Evolutionary conservation across 2,329 filamentous ascomycete species (phyloP).

Genomic region (Didymosphaeria variabile): DNA sequence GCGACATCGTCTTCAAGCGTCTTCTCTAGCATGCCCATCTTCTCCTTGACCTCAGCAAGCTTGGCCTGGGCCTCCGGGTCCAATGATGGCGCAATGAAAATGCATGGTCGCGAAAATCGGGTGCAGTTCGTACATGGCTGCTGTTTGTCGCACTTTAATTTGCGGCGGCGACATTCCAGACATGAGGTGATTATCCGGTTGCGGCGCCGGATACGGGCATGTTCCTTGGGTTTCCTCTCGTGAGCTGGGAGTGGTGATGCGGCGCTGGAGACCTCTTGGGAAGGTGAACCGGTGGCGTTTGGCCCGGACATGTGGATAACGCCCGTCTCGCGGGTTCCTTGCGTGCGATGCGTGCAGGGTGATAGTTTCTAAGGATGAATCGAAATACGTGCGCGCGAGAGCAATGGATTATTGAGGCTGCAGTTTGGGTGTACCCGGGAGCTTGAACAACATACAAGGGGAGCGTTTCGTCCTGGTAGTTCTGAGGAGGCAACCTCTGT

Average conservation of each 20-base stretch:
- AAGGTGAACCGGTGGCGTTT: slow-evolving; percentile 21
- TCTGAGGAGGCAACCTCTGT: neutral
- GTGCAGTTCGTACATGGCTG: slow-evolving; percentile 75
- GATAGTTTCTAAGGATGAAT: slow-evolving; percentile 13
- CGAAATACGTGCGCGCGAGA: neutral
- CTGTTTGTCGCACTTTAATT: slow-evolving; percentile 79
- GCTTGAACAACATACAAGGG: neutral
- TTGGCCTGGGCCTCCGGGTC: slow-evolving; percentile 75
- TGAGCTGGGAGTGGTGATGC: slow-evolving; percentile 15
- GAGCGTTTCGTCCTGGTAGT: neutral
- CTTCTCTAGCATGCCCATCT: slow-evolving; percentile 75
- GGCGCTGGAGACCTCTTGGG: slow-evolving; percentile 7
- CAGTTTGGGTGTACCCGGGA: neutral
- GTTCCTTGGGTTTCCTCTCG: slow-evolving; percentile 33
- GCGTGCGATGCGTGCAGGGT: neutral
- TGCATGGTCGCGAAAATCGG: slow-evolving; percentile 61
- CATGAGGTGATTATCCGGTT: slow-evolving; percentile 52
- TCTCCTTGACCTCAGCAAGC: slow-evolving; percentile 80
- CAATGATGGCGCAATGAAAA: slow-evolving; percentile 73
- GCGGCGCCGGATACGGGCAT: slow-evolving; percentile 45
- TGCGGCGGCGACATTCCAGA: slow-evolving; percentile 68
- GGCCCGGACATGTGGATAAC: slow-evolving; percentile 17
- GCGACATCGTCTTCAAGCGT: slow-evolving; percentile 74
- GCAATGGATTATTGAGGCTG: neutral
- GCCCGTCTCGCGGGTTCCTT: slow-evolving; percentile 7